Conservation (phyloP, 345 rosid genomes). For the Euclidium syriacum region DNA sequence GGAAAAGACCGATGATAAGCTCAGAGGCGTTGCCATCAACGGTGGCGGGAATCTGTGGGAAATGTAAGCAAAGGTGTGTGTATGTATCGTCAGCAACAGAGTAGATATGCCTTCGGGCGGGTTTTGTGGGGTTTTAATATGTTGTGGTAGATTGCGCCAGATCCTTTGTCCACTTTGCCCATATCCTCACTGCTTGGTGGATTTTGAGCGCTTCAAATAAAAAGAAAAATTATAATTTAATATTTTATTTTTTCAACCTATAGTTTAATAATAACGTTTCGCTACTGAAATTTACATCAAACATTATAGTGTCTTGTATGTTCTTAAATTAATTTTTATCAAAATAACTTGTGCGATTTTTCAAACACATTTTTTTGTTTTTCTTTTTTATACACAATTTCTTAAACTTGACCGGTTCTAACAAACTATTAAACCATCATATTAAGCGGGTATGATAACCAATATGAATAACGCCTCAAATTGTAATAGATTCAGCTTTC, state of each 20-base stretch:
- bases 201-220: neutral
- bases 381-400: too few relatives aligned
- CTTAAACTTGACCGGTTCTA: too few relatives aligned
- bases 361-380: too few relatives aligned
- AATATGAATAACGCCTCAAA: neutral
- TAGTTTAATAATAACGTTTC: too few relatives aligned
- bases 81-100: constrained; percentile 19
- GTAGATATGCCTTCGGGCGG: constrained; percentile 17
- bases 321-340: too few relatives aligned
- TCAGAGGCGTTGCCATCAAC: constrained; percentile 25
- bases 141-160: constrained; percentile 12
- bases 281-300: too few relatives aligned
- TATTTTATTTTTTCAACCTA: too few relatives aligned
- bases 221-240: too few relatives aligned
- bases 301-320: too few relatives aligned
- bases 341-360: too few relatives aligned
- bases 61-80: constrained; percentile 30
- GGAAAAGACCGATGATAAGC: constrained; percentile 32
- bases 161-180: constrained; percentile 4
- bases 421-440: too few relatives aligned
- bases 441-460: too few relatives aligned
- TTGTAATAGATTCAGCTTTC: neutral
- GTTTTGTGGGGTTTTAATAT: constrained; percentile 28
- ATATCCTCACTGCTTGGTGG: constrained; percentile 15
- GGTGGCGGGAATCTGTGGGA: neutral